Evolutionary conservation across 2,329 filamentous ascomycete species (phyloP).

Genomic region (Pseudogymnoascus sp.): DNA sequence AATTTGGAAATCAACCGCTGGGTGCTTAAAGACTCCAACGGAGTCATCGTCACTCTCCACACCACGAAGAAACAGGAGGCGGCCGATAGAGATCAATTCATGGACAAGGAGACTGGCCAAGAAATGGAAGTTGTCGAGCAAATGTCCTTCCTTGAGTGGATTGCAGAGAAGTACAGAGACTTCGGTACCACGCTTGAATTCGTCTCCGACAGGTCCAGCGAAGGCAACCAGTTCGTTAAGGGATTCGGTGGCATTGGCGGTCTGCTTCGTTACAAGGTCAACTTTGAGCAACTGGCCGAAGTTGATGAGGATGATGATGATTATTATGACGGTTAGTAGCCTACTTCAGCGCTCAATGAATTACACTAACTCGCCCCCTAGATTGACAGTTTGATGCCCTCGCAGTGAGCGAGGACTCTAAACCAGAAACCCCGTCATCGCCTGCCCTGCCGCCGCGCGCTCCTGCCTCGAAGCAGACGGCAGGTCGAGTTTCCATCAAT

Average conservation of each 20-base stretch:
- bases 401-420: slow-evolving; percentile 77
- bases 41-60: slow-evolving; percentile 68
- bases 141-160: slow-evolving; percentile 96
- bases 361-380: slow-evolving; percentile 26
- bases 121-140: slow-evolving; percentile 93
- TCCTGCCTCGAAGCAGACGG: slow-evolving; percentile 36
- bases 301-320: slow-evolving; percentile 86
- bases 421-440: slow-evolving; percentile 48
- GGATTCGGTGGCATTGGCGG: slow-evolving; percentile 98
- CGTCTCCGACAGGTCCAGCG: slow-evolving; percentile 91
- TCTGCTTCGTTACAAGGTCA: slow-evolving; percentile 97
- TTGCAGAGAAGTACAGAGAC: slow-evolving; percentile 96
- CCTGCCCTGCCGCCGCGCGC: slow-evolving; percentile 35
- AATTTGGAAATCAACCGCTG: slow-evolving; percentile 93
- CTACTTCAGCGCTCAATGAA: background rate
- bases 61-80: slow-evolving; percentile 79
- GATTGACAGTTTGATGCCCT: slow-evolving; percentile 89
- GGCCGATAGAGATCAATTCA: slow-evolving; percentile 69
- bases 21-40: slow-evolving; percentile 72
- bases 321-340: slow-evolving; percentile 63
- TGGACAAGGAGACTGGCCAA: slow-evolving; percentile 90
- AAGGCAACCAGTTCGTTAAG: slow-evolving; percentile 99
- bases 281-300: slow-evolving; percentile 97
- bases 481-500: slow-evolving; percentile 31
- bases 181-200: slow-evolving; percentile 95